Evolutionary conservation across 169 alveolate species (phyloP).

Genomic region (Plasmodium gallinaceum): DNA sequence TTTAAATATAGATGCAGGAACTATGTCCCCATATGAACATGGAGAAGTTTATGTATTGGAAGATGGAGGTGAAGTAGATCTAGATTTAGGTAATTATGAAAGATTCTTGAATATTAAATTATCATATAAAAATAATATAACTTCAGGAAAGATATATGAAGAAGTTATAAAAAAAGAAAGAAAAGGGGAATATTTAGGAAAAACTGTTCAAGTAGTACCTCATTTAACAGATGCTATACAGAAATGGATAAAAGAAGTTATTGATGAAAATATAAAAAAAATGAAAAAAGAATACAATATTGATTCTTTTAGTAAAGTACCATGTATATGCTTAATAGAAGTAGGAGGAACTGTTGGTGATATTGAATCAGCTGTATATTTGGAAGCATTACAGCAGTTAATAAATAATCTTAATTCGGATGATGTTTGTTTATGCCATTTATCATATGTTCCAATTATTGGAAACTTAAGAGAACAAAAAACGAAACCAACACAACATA

Average conservation of each 20-base stretch:
- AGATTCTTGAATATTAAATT: conserved; percentile 93
- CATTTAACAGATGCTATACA: conserved; percentile 86
- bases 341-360: conserved; percentile 99
- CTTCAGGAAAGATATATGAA: conserved; percentile 96
- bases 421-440: conserved; percentile 90
- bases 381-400: conserved; percentile 95
- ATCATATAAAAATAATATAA: conserved; percentile 91
- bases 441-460: conserved; percentile 91
- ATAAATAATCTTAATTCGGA: conserved; percentile 86
- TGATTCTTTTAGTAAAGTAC: conserved; percentile 77
- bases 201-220: conserved; percentile 95
- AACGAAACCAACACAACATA: conserved; percentile 96
- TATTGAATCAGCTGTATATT: conserved; percentile 94
- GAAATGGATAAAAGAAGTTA: conserved; percentile 90
- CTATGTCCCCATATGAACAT: conserved; percentile 98
- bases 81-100: conserved; percentile 99
- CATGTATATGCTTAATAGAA: conserved; percentile 95
- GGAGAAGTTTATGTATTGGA: conserved; percentile 97
- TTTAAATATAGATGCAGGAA: conserved; percentile 95
- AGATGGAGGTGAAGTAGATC: conserved; percentile 98
- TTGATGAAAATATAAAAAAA: conserved; percentile 80
- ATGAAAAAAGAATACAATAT: conserved; percentile 71
- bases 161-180: conserved; percentile 94
- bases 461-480: conserved; percentile 92
- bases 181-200: conserved; percentile 96